A percentile compares a stretch with the other conserved stretches of the same genome.
Conservation (phyloP, 305 asterid genomes). For the Ilex paraguariensis region DNA sequence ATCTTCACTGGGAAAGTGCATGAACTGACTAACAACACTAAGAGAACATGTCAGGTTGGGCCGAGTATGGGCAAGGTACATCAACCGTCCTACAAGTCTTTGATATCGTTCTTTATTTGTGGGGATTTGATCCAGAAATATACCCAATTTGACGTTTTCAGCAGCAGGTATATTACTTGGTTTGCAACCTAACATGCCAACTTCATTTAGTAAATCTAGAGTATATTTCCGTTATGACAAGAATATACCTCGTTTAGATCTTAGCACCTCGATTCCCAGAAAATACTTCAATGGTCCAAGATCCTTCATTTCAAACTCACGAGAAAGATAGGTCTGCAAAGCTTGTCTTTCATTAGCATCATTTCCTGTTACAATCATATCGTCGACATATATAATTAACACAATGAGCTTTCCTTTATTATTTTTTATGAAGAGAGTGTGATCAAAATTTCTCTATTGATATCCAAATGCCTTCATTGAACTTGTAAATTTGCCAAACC, state of each 20-base stretch:
- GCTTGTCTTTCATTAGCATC: neutral
- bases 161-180: too few relatives aligned
- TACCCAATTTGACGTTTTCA: neutral
- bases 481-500: neutral
- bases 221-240: neutral
- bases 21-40: constrained; percentile 6
- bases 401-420: too few relatives aligned
- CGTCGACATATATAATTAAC: too few relatives aligned
- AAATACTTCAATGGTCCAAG: neutral
- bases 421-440: too few relatives aligned
- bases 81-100: neutral
- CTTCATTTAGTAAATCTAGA: neutral
- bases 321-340: neutral
- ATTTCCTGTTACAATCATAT: neutral
- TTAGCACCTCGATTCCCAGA: neutral
- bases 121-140: neutral
- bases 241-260: neutral
- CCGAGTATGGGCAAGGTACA: neutral
- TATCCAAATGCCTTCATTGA: too few relatives aligned
- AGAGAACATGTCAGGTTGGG: neutral
- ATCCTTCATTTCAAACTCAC: neutral
- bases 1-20: constrained; percentile 7
- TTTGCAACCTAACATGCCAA: neutral
- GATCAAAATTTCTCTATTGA: too few relatives aligned
- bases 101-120: neutral